Evolutionary conservation across 2,329 filamentous ascomycete genomes (phyloP), one percentile per base, ranked within the genome.

Genomic region (Fusarium multiceps): DNA sequence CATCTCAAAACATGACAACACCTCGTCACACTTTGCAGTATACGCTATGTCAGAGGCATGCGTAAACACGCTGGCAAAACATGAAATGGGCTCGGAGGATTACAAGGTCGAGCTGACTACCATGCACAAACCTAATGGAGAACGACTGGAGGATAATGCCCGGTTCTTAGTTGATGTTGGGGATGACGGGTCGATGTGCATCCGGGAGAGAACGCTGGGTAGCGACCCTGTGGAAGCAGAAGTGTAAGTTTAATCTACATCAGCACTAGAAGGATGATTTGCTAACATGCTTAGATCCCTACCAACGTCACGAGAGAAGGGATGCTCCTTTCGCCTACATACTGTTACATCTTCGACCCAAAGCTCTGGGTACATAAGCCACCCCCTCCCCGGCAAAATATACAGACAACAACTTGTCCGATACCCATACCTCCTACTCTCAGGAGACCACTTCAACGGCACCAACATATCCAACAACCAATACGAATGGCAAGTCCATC

Each of bases 41-140:
- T 68, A 68, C 6, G 51, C 63, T 2, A 50, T 68, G 2, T 59
- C 64, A 0, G 20, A 59, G 6, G n/a, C 32, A 27, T 68, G 64
- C 20, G 42, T 21, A 3, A 41, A 68, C 10, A 43, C 32, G 1
- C 4, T 68, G 1, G 59, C 53, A 0, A 23, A 30, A 2, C 30
- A 40, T 12, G 45, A 41, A 1, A 49, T 68, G 54, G 59, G 65
- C 6, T 50, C 49, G 2, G 40, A 54, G 12, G 12, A n/a, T 8
- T 68, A 68, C 20, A 68, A 68, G 25, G 41, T 68, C 2, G 47
- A 48, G 12, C 25, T 68, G 0, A 7, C 34, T 2, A 18, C 34
- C 34, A 21, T 54, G 21, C 5, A 27, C 65, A 68, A 68, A 18
- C 65, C 65, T 3, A 50, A 21, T 11, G 65, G 65, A 1, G 25